Conservation (phyloP, 2,329 filamentous ascomycete genomes). For the Epichloe sylvatica region DNA sequence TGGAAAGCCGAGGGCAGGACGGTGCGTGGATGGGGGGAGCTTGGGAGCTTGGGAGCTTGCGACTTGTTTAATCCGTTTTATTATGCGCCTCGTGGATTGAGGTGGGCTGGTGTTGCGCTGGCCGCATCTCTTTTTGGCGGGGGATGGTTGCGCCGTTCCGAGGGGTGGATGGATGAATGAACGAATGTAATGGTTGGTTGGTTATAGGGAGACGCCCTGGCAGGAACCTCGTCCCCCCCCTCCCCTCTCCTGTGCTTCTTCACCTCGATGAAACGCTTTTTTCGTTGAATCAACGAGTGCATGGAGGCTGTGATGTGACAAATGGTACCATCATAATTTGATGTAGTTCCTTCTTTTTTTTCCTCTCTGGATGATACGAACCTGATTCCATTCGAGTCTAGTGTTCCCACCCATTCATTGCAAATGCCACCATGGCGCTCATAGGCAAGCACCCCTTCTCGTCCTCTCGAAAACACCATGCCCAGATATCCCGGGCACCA, state of each 20-base stretch:
- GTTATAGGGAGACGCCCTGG: too few relatives aligned
- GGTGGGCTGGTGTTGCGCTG: not conserved
- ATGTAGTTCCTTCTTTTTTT: not conserved
- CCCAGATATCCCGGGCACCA: not conserved
- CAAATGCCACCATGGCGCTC: conserved; percentile 11
- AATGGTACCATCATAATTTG: not conserved
- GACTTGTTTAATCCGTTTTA: too few relatives aligned
- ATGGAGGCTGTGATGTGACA: too few relatives aligned
- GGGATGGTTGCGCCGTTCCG: conserved; percentile 22
- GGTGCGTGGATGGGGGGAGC: not conserved
- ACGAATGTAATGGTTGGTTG: too few relatives aligned
- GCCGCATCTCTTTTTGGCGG: conserved; percentile 8
- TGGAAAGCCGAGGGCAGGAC: not conserved
- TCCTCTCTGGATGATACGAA: too few relatives aligned
- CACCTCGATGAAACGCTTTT: too few relatives aligned
- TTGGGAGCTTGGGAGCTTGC: conserved; percentile 1
- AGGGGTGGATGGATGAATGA: conserved; percentile 4
- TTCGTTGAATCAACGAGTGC: too few relatives aligned
- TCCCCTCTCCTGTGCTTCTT: too few relatives aligned
- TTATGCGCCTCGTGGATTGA: not conserved
- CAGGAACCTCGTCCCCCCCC: not conserved
- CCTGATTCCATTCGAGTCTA: too few relatives aligned
- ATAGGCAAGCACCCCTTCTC: conserved; percentile 6
- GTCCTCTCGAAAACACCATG: not conserved
- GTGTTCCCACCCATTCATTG: not conserved